Evolutionary conservation across 176 grass and related monocot genomes (phyloP), one percentile per base, ranked within the genome.

Genomic region (Aegilops longissima): DNA sequence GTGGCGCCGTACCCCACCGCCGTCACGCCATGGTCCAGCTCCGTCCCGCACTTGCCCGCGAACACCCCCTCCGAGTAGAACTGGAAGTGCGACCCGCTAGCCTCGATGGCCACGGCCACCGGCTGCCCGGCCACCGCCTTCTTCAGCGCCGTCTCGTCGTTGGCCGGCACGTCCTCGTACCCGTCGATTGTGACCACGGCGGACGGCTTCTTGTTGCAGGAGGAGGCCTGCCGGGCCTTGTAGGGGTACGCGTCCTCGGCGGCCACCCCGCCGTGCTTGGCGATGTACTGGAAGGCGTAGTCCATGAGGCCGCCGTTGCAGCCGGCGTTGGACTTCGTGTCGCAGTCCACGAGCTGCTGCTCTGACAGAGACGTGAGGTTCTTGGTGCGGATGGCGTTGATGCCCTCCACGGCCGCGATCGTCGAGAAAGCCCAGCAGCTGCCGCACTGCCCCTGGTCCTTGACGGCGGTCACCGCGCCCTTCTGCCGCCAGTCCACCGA

Each of bases 341-440:
- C 93, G 83, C 93, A 95, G 56, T 95, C 91, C 24, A 95, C 80
- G 2, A 95, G 89, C 71, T 95, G 82, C 82, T 95, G 93, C 89
- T 93, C 89, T 3, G 93, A 54, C 11, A 95, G 74, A 1, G 93
- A 73, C 30, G 87, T 68, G 34, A 95, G 90, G 38, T 80, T 80
- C n/a, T 80, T 66, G 1, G 93, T 90, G 34, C 12, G 58, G 77
- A 97, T 97, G 64, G 85, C 75, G 84, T 97, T 93, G 84, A 97
- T 80, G 17, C 95, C 95, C 61, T 97, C 95, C 23, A 97, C 95
- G 5, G 95, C 86, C 9, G 88, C 95, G 23, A 97, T 88, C 6
- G 95, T 91, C 8, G 95, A 94, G 85, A 97, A 97, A 4, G 95
- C 95, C 95, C 92, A 97, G 67, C 95, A 97, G 85, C 95, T 97